Conservation (phyloP, 2,329 filamentous ascomycete genomes). For the Pseudofabraea citricarpa region DNA sequence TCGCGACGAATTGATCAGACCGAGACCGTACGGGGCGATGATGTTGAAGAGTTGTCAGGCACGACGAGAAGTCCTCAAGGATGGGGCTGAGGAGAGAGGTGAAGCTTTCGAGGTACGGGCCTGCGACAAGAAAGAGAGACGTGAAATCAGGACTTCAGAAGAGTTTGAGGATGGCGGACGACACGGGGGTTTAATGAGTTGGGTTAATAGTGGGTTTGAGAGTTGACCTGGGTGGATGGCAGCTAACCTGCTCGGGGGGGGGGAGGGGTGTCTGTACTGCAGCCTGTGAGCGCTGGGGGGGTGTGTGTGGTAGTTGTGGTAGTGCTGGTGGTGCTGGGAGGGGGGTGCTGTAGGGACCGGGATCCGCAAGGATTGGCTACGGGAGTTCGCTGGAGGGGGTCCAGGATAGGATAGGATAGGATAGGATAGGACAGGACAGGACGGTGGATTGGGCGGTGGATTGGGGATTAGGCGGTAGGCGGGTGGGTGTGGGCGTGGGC, state of each 20-base stretch:
- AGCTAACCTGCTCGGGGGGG: slow-evolving; percentile 1
- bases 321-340: too few relatives aligned
- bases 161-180: slow-evolving; percentile 21
- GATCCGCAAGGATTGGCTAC: not conserved
- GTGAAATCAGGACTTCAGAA: slow-evolving; percentile 24
- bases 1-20: slow-evolving; percentile 4
- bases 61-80: not conserved
- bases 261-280: not conserved
- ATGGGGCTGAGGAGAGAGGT: slow-evolving; percentile 12
- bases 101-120: slow-evolving; percentile 27
- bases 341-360: not conserved
- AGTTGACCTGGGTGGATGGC: slow-evolving; percentile 3
- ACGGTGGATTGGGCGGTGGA: too few relatives aligned
- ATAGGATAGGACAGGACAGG: too few relatives aligned
- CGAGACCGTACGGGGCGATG: slow-evolving; percentile 2
- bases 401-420: too few relatives aligned
- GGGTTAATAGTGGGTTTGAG: slow-evolving; percentile 4
- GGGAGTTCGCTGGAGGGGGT: too few relatives aligned
- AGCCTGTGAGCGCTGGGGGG: not conserved
- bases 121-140: slow-evolving; percentile 29
- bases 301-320: too few relatives aligned
- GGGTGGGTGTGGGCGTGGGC: too few relatives aligned
- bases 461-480: too few relatives aligned
- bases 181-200: slow-evolving; percentile 25
- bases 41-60: not conserved